Evolutionary conservation across 371 early-diverging fungal species (phyloP), one percentile per base, ranked within the genome.

Genomic region (Mycotypha africana): DNA sequence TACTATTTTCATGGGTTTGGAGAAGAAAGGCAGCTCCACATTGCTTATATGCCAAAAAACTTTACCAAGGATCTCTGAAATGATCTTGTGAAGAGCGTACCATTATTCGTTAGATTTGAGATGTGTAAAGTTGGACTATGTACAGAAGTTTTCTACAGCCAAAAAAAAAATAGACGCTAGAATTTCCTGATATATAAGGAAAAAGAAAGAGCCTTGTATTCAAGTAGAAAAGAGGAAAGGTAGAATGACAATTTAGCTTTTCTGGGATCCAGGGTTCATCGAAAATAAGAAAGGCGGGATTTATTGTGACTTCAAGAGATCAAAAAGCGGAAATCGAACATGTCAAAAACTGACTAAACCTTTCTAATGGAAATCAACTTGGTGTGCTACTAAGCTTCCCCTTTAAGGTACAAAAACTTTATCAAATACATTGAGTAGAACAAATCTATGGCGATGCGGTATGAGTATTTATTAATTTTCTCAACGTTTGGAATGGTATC

Each of bases 61-160:
- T 45, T 55, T 62, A 73, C 73, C 73, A 73, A 46, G 74, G 74
- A 60, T 73, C 74, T 62, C 74, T 66, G 38, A 65, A 53, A 32
- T 67, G 69, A 60, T 73, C 74, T 66, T 57, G 60, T 43, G 70
- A 58, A 56, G 63, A 51, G 46, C 54, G 73, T 46, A 63, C 66
- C 73, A 73, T 70, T n/a, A 31, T 41, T 56, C 11, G 32, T 33
- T 26, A 45, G 19, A 30, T 28, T 25, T 23, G 9, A 33, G 4
- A 33, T 33, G 7, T 11, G 4, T 33, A 33, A 6, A 11, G 30
- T 6, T 28, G 12, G 12, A 28, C 6, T 28, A 28, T 28, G 30
- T 28, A 28, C 30, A 8, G n/a, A n/a, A n/a, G n/a, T 34, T 38
- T 16, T 14, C 21, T 25, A 23, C 2, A 19, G 6, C 12, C 5